phyloP scores from a whole-genome alignment of 495 filamentous ascomycete species.

The Aspergillus heteromorphus region DNA sequence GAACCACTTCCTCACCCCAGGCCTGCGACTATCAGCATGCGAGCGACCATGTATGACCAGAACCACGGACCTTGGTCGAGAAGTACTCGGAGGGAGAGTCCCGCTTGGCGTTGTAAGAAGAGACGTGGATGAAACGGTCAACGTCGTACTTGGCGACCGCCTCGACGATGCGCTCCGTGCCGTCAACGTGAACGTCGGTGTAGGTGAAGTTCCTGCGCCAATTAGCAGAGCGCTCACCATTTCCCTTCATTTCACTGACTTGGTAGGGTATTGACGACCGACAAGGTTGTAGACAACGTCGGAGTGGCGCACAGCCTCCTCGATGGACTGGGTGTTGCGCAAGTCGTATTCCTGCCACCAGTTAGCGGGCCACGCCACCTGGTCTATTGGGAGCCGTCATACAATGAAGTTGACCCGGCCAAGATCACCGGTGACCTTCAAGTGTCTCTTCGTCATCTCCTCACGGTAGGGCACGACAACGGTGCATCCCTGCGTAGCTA shows the following conservation, averaged over 20 bases:
- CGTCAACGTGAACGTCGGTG: slow-evolving; percentile 90
- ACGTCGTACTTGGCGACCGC: slow-evolving; percentile 98
- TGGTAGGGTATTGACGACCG: slow-evolving; percentile 91
- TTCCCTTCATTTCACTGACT: slow-evolving; percentile 49
- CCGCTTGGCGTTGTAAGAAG: slow-evolving; percentile 83
- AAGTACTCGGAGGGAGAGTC: slow-evolving; percentile 82
- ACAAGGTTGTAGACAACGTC: slow-evolving; percentile 96
- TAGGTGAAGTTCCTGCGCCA: slow-evolving; percentile 78
- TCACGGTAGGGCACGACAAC: slow-evolving; percentile 92
- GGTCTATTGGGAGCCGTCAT: slow-evolving; percentile 11
- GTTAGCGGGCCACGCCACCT: background rate
- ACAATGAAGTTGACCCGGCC: slow-evolving; percentile 84
- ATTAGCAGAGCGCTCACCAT: slow-evolving; percentile 19
- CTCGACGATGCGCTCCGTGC: slow-evolving; percentile 89
- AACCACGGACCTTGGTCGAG: slow-evolving; percentile 67
- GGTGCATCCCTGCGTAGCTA: slow-evolving; percentile 85
- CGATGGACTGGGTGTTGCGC: slow-evolving; percentile 90
- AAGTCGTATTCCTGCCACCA: slow-evolving; percentile 79
- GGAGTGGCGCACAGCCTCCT: slow-evolving; percentile 93
- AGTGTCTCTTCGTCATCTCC: slow-evolving; percentile 94
- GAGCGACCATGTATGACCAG: background rate
- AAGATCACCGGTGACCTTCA: slow-evolving; percentile 92
- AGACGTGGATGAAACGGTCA: slow-evolving; percentile 95
- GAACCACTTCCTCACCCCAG: slow-evolving; percentile 74
- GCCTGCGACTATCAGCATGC: slow-evolving; percentile 43